These are phyloP conservation scores for Smithsoniella earleae DNA, from an alignment of 163 green algal species.

Conservation along the genomic window DNA sequence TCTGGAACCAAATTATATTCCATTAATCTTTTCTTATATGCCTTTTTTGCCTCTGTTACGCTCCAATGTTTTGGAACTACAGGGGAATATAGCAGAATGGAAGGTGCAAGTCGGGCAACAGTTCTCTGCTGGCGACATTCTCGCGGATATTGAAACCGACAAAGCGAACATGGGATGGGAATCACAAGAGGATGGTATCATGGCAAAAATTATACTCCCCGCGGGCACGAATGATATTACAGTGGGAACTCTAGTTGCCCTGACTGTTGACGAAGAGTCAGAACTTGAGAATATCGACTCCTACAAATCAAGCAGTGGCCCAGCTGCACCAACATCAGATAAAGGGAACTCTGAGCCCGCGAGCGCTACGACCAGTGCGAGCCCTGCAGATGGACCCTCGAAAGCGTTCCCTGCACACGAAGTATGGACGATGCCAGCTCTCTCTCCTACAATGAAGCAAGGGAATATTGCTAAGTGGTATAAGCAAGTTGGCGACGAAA, in stretches of 20 bases:
- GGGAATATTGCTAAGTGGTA: slow-evolving; percentile 72
- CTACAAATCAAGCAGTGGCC: too few relatives aligned
- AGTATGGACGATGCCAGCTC: slow-evolving; percentile 67
- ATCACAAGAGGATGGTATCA: slow-evolving; percentile 66
- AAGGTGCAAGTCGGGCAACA: slow-evolving; percentile 64
- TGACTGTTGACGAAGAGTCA: slow-evolving; percentile 76
- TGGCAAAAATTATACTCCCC: slow-evolving; percentile 61
- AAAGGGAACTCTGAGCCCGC: too few relatives aligned
- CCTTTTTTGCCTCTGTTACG: background rate
- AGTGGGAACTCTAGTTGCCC: slow-evolving; percentile 63
- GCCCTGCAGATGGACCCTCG: slow-evolving; percentile 28
- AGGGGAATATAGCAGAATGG: slow-evolving; percentile 75
- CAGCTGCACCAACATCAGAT: too few relatives aligned
- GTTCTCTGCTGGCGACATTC: slow-evolving; percentile 61
- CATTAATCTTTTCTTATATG: background rate
- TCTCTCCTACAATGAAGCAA: slow-evolving; percentile 79
- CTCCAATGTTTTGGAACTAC: background rate
- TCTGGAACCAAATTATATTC: background rate
- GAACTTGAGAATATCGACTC: too few relatives aligned
- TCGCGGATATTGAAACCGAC: slow-evolving; percentile 79
- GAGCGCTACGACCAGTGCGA: too few relatives aligned
- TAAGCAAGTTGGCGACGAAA: slow-evolving; percentile 57
- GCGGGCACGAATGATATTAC: slow-evolving; percentile 58
- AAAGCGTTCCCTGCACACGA: slow-evolving; percentile 50
- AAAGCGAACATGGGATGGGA: slow-evolving; percentile 92